phyloP scores from a whole-genome alignment of 2,329 filamentous ascomycete species.

The Neurospora crassa region DNA sequence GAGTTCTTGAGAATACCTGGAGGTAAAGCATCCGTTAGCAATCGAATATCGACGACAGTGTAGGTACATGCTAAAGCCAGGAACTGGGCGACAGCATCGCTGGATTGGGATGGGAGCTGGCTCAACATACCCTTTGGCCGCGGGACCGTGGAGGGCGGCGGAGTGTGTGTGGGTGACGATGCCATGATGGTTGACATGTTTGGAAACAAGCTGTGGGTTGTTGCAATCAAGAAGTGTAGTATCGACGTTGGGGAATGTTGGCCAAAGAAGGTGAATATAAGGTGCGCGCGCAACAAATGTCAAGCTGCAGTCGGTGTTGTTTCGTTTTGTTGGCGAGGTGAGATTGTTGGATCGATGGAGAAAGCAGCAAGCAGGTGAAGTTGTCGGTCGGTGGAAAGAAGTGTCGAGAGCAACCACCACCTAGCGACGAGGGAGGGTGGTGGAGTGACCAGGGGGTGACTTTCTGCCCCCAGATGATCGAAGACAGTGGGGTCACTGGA shows the following conservation, averaged over 20 bases:
- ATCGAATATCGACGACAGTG: not conserved
- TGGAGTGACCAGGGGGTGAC: not conserved
- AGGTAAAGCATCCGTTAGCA: not conserved
- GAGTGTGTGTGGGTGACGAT: constrained; percentile 30
- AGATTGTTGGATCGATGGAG: not conserved
- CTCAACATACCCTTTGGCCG: constrained; percentile 35
- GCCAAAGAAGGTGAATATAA: not conserved
- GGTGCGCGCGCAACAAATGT: not conserved
- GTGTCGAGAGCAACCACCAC: not conserved
- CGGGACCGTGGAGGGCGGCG: constrained; percentile 30
- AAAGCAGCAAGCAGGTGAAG: not conserved
- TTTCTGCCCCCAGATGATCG: not conserved
- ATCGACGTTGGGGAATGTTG: not conserved
- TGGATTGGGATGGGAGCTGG: not conserved
- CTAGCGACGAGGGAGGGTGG: not conserved
- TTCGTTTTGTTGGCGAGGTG: not conserved
- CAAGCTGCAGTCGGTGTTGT: not conserved
- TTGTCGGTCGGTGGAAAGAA: not conserved
- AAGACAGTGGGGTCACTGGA: not conserved
- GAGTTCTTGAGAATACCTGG: constrained; percentile 92
- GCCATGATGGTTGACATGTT: constrained; percentile 32
- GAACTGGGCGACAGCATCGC: not conserved
- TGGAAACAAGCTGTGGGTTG: not conserved
- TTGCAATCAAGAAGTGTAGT: not conserved
- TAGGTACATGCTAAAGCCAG: not conserved